These are phyloP conservation scores for Thermomucor indicae-seudaticae DNA, from an alignment of 371 early-diverging fungal species.

Conservation along the genomic window DNA sequence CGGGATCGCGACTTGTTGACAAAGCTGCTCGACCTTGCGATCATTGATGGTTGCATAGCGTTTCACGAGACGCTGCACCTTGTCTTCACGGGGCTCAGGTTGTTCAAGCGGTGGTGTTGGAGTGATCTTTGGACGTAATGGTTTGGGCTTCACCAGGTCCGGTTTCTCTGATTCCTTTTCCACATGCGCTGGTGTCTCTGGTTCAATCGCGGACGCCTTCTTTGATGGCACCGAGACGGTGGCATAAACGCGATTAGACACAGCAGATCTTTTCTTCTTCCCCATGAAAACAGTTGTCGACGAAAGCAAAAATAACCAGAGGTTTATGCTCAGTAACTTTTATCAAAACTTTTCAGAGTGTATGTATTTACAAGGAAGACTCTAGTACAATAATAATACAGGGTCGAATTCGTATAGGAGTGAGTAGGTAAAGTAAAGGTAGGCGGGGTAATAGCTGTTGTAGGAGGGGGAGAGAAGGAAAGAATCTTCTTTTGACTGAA, in stretches of 20 bases:
- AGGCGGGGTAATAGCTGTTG: background rate
- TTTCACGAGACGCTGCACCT: background rate
- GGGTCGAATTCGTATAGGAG: background rate
- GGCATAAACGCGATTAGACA: constrained; percentile 6
- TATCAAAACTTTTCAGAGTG: background rate
- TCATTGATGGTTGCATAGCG: constrained; percentile 7
- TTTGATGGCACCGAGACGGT: constrained; percentile 5
- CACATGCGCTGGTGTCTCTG: background rate
- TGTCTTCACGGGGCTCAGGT: constrained; percentile 2
- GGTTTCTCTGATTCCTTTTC: background rate
- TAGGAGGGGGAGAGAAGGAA: background rate
- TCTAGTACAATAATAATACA: background rate
- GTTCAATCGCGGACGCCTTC: too few relatives aligned
- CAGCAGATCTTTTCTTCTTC: constrained; percentile 4
- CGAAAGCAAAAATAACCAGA: background rate
- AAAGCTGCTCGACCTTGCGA: constrained; percentile 3
- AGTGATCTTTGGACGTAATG: background rate
- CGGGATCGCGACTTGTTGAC: background rate
- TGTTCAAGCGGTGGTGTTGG: constrained; percentile 1
- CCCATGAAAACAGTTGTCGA: background rate
- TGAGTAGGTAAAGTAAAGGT: background rate
- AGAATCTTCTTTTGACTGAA: too few relatives aligned
- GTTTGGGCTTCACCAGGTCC: background rate
- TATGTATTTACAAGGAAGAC: background rate
- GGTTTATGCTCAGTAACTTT: background rate